phyloP scores from a whole-genome alignment of 106 monocot species.

The Dendrobium catenatum region DNA sequence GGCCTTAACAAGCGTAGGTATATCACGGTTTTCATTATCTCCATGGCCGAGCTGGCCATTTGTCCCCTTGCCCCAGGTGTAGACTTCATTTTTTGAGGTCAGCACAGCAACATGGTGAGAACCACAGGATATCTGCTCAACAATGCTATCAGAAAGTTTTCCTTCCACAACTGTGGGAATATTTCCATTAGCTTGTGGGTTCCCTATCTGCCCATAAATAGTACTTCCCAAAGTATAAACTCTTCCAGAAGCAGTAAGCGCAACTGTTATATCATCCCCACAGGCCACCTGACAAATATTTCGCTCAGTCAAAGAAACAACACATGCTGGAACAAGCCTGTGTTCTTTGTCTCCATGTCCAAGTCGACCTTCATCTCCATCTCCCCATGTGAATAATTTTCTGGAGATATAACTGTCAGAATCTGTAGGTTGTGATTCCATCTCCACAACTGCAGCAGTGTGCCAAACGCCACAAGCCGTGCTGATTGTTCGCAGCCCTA shows the following conservation, averaged over 20 bases:
- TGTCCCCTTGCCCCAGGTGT: slow-evolving; percentile 40
- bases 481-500: slow-evolving; percentile 24
- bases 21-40: slow-evolving; percentile 27
- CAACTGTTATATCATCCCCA: slow-evolving; percentile 39
- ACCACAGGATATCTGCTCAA: slow-evolving; percentile 38
- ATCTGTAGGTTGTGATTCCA: slow-evolving; percentile 16
- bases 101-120: slow-evolving; percentile 42
- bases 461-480: slow-evolving; percentile 57
- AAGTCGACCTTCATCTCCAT: slow-evolving; percentile 47
- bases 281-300: slow-evolving; percentile 42
- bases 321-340: slow-evolving; percentile 30
- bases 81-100: slow-evolving; percentile 45
- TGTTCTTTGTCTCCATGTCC: slow-evolving; percentile 35
- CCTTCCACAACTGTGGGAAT: slow-evolving; percentile 27
- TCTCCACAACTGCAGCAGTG: slow-evolving; percentile 41
- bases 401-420: slow-evolving; percentile 13
- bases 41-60: slow-evolving; percentile 52
- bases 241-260: slow-evolving; percentile 28
- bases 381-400: slow-evolving; percentile 48
- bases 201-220: slow-evolving; percentile 38
- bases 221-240: slow-evolving; percentile 43
- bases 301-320: slow-evolving; percentile 28
- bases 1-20: slow-evolving; percentile 37
- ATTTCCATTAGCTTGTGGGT: slow-evolving; percentile 32
- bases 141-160: slow-evolving; percentile 16